These are phyloP conservation scores for Diplodia intermedia DNA, from an alignment of 2,329 filamentous ascomycete species.

Conservation along the genomic window DNA sequence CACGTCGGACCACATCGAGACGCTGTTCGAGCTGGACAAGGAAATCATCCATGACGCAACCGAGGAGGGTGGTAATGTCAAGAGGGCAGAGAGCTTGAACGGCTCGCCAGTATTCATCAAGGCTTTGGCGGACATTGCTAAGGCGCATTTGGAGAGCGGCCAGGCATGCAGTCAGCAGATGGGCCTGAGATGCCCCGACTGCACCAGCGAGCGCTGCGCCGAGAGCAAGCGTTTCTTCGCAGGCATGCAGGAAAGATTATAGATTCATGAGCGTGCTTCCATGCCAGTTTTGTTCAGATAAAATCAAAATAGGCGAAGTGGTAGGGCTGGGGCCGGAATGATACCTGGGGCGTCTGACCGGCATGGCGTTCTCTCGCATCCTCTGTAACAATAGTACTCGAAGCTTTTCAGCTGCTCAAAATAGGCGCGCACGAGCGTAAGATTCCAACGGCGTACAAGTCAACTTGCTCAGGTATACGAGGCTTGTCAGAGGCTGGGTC, in stretches of 20 bases:
- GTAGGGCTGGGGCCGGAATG: not conserved
- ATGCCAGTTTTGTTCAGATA: not conserved
- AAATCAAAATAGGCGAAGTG: conserved; percentile 15
- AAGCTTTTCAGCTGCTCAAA: conserved; percentile 11
- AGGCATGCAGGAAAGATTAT: conserved; percentile 21
- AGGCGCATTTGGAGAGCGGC: conserved; percentile 75
- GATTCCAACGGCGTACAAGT: not conserved
- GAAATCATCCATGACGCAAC: conserved; percentile 90
- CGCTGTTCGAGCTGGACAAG: conserved; percentile 88
- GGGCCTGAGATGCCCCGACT: conserved; percentile 89
- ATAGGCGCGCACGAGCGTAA: conserved; percentile 2
- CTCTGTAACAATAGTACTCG: conserved; percentile 19
- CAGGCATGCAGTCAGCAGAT: conserved; percentile 81
- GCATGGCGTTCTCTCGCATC: conserved; percentile 8
- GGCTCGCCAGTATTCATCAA: conserved; percentile 89
- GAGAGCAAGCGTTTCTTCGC: conserved; percentile 76
- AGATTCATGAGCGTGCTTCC: not conserved
- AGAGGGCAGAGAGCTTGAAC: conserved; percentile 90
- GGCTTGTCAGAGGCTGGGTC: conserved; percentile 14
- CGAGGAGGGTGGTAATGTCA: conserved; percentile 62
- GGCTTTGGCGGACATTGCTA: conserved; percentile 86
- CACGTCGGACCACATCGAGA: conserved; percentile 99
- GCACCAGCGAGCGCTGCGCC: conserved; percentile 84
- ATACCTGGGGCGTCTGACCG: not conserved
- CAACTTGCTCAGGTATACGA: conserved; percentile 14